Evolutionary conservation across 352 stramenopile genomes (phyloP).

Genomic region (Globisporangium iwayamae): DNA sequence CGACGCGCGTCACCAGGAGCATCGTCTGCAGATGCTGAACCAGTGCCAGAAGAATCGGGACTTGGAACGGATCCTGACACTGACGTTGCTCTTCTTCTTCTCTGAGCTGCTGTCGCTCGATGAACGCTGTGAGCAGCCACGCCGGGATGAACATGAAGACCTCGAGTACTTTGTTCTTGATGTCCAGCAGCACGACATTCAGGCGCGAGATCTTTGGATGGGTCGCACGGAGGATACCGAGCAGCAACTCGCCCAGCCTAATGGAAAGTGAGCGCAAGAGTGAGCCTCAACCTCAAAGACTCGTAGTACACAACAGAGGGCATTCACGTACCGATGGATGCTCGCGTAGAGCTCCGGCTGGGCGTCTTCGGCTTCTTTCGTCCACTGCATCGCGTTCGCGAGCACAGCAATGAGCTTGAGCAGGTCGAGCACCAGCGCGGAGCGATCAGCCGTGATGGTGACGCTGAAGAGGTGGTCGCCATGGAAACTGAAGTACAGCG

Average conservation of each 20-base stretch:
- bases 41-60: slow-evolving; percentile 23
- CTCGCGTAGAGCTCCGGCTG: slow-evolving; percentile 24
- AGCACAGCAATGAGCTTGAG: slow-evolving; percentile 58
- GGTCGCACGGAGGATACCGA: slow-evolving; percentile 35
- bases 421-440: slow-evolving; percentile 42
- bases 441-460: slow-evolving; percentile 20
- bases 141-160: slow-evolving; percentile 61
- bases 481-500: slow-evolving; percentile 37
- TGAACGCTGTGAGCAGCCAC: slow-evolving; percentile 37
- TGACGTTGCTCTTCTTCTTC: slow-evolving; percentile 2
- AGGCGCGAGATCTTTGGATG: slow-evolving; percentile 29
- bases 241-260: slow-evolving; percentile 44
- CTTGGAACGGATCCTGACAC: neutral
- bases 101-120: slow-evolving; percentile 28
- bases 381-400: slow-evolving; percentile 51
- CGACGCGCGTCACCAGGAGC: slow-evolving; percentile 50
- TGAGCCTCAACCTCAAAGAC: neutral
- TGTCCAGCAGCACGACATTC: slow-evolving; percentile 27
- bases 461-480: slow-evolving; percentile 12
- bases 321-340: slow-evolving; percentile 23
- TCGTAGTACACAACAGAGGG: neutral
- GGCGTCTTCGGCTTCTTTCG: slow-evolving; percentile 26
- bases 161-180: slow-evolving; percentile 65
- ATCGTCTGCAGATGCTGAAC: slow-evolving; percentile 50
- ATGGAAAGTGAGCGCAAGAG: neutral